Evolutionary conservation across 768 basidiomycete species (phyloP).

Genomic region (Podaxis carcinomalis): DNA sequence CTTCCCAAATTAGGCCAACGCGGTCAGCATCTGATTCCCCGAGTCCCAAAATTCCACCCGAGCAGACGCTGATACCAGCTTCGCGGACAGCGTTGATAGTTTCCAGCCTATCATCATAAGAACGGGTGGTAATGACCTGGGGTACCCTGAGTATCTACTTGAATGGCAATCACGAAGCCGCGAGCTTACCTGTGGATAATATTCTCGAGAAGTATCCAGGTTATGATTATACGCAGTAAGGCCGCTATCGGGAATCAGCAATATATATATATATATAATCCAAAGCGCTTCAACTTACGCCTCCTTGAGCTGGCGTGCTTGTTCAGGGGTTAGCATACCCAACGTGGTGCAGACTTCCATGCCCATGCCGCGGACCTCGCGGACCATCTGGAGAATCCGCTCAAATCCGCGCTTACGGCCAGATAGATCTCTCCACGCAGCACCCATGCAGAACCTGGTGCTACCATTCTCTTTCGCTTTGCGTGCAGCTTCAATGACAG

Average conservation of each 20-base stretch:
- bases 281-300: constrained; percentile 53
- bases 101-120: constrained; percentile 88
- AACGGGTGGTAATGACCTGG: constrained; percentile 92
- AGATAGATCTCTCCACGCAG: constrained; percentile 93
- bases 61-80: constrained; percentile 96
- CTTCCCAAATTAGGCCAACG: constrained; percentile 91
- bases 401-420: constrained; percentile 94
- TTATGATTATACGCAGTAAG: constrained; percentile 99
- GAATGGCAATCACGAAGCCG: background rate
- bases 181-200: constrained; percentile 75
- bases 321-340: constrained; percentile 93
- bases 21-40: constrained; percentile 90
- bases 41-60: constrained; percentile 92
- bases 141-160: background rate
- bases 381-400: constrained; percentile 89
- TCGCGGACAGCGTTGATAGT: constrained; percentile 90
- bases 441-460: constrained; percentile 98
- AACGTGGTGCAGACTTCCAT: constrained; percentile 99
- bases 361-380: constrained; percentile 86
- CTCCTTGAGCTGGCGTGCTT: constrained; percentile 88
- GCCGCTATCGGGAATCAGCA: constrained; percentile 45
- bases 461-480: constrained; percentile 95
- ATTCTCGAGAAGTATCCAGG: constrained; percentile 95
- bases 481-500: constrained; percentile 88
- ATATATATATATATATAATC: background rate